Percentiles rank a stretch among this genome's conserved stretches.
These are phyloP conservation scores for Dendrobium catenatum DNA, from an alignment of 106 monocot species.

Conservation along the genomic window DNA sequence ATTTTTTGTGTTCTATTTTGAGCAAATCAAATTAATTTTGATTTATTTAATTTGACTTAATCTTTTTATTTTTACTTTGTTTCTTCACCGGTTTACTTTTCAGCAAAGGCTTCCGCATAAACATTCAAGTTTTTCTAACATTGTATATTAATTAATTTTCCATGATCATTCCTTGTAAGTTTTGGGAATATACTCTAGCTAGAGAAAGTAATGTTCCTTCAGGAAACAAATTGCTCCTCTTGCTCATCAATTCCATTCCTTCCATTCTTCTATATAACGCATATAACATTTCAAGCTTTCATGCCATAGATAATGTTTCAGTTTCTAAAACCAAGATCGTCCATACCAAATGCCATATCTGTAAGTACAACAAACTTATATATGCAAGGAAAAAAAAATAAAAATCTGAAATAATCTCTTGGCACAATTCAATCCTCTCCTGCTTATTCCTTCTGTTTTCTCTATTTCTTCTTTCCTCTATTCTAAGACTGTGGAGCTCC, in stretches of 20 bases:
- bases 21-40: too few relatives aligned
- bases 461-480: background rate
- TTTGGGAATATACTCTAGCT: too few relatives aligned
- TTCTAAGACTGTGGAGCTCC: conserved; percentile 34
- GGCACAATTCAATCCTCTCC: background rate
- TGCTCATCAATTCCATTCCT: background rate
- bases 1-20: too few relatives aligned
- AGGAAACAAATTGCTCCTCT: background rate
- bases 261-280: background rate
- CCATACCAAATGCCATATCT: background rate
- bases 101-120: too few relatives aligned
- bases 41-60: too few relatives aligned
- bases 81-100: too few relatives aligned
- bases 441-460: background rate
- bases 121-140: too few relatives aligned
- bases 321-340: background rate
- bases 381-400: background rate
- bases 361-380: background rate
- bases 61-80: too few relatives aligned
- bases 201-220: background rate
- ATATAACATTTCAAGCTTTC: background rate
- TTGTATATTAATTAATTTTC: too few relatives aligned
- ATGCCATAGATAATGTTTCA: background rate
- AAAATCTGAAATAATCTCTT: background rate
- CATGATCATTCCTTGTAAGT: too few relatives aligned